Evolutionary conservation across 1,139 yeast species (phyloP), one percentile per base, ranked within the genome.

Genomic region (Magnusiomyces ingens): DNA sequence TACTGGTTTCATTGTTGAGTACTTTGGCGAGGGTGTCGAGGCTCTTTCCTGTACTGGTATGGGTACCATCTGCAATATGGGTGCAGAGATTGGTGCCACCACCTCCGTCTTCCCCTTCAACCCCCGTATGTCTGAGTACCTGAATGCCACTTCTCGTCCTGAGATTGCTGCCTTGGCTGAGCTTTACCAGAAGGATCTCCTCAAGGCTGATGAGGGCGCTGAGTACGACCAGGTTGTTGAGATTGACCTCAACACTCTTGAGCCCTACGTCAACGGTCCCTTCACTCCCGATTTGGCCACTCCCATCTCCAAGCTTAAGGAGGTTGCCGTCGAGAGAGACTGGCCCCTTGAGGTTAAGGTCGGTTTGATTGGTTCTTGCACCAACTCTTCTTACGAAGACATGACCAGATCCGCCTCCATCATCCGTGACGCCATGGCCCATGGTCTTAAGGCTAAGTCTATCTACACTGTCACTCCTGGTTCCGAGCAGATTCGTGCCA

Each of bases 21-120:
- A 93, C 80, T 91, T 85, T 69, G 99, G 98, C 76, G 88, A 85
- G 52, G 99, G 99, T 82, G 91, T 91, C 62, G 85, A 88, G 68
- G 84, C 96, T 61, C 87, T 93, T 76, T 88, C 96, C 51, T 90
- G 96, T 78, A 91, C 99, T 61, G 99, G 99, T 82, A 91, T 91
- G 99, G 99, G 95, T 74, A 91, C 99, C 68, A 93, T 91, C 76
- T 91, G 99, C 84, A 91, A 91, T 76, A 91, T 91, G 99, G 99
- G 99, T 83, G 99, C 99, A 64, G 99, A 91, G 78, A 89, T 91
- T 66, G 99, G 99, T 80, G 99, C 98, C 59, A 91, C 99, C 63
- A 93, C 99, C 58, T 93, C 98, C 53, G 91, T 87, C 62, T 93
- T 93, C 95, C 99, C 99, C 75, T 90, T 78, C 84, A 89, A 89